Evolutionary conservation across 176 grass and related monocot species (phyloP), one percentile per base, ranked within the genome.

Genomic region (Stipa capillata): DNA sequence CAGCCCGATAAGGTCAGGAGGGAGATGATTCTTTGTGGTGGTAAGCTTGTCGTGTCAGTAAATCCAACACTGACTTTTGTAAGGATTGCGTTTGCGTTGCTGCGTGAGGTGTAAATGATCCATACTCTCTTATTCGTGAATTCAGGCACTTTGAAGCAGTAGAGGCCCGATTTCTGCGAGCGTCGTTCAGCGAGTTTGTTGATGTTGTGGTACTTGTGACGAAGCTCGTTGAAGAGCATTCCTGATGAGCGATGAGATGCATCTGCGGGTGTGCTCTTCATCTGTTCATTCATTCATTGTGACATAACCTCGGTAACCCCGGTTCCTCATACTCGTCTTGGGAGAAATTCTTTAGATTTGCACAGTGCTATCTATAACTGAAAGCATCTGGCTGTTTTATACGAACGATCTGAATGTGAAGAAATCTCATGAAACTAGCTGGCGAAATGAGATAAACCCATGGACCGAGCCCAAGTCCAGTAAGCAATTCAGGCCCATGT

Each of bases 1-100:
- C 91, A 97, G 50, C 94, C 89, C 4, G 91, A 94, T 42, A 97
- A 97, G 83, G 91, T 97, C 32, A 90, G 63, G 70, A 85, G 91
- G 68, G 88, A 92, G 78, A 92, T 90, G 85, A 69, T 51, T 59
- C 63, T 94, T 83, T 92, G 80, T 16, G 73, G 85, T 82, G 75
- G 85, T 76, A 97, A 92, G 82, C 85, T 94, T 51, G 8, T 84
- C 50, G 92, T 97, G 91, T 97, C 41, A 86, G 85, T 85, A 82
- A 79, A 72, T 63, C 16, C 39, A n/a, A 13, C 36, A 10, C 40
- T 73, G 8, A n/a, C 33, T 39, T 73, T 58, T 21, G 3, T 62
- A 18, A 51, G 7, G 27, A 35, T 5, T 29, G 1, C 20, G 0
- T 65, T 56, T 78, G 17, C 13, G 28, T 37, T 49, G 31, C 25